A percentile compares a stretch with the other conserved stretches of the same genome.
These are phyloP conservation scores for Thelonectria olida DNA, from an alignment of 2,329 filamentous ascomycete genomes.

Conservation along the genomic window DNA sequence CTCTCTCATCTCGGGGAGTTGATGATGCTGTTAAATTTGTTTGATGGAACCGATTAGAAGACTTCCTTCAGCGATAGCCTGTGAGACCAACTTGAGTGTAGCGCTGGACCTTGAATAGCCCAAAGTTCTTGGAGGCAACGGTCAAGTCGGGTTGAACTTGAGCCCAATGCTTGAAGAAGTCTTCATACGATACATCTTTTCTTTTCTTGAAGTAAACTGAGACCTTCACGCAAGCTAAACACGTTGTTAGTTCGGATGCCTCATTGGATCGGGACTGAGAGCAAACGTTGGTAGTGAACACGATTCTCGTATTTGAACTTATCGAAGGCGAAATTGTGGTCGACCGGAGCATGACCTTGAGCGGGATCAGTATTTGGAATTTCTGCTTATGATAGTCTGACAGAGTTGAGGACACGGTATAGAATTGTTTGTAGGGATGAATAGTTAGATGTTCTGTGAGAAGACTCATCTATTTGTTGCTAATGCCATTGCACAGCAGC, in stretches of 20 bases:
- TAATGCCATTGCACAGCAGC: too few species aligned
- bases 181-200: conserved; percentile 23
- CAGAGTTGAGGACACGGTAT: too few species aligned
- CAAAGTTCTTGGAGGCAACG: conserved; percentile 26
- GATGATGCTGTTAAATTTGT: conserved; percentile 21
- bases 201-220: conserved; percentile 30
- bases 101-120: conserved; percentile 23
- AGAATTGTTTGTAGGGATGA: too few species aligned
- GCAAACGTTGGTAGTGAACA: conserved; percentile 27
- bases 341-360: conserved; percentile 19
- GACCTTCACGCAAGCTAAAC: conserved; percentile 26
- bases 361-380: conserved; percentile 7
- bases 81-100: conserved; percentile 24
- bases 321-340: conserved; percentile 28
- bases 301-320: conserved; percentile 26
- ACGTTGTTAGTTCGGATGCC: not conserved
- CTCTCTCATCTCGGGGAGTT: conserved; percentile 25
- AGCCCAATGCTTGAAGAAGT: conserved; percentile 29
- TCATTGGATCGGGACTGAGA: not conserved
- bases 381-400: too few species aligned
- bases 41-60: too few species aligned
- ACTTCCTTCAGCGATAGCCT: not conserved
- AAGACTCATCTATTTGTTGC: too few species aligned
- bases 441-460: too few species aligned
- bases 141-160: conserved; percentile 31